Base-by-base conservation (phyloP, 2,329 filamentous ascomycete species). In the Alternaria gaisen region DNA sequence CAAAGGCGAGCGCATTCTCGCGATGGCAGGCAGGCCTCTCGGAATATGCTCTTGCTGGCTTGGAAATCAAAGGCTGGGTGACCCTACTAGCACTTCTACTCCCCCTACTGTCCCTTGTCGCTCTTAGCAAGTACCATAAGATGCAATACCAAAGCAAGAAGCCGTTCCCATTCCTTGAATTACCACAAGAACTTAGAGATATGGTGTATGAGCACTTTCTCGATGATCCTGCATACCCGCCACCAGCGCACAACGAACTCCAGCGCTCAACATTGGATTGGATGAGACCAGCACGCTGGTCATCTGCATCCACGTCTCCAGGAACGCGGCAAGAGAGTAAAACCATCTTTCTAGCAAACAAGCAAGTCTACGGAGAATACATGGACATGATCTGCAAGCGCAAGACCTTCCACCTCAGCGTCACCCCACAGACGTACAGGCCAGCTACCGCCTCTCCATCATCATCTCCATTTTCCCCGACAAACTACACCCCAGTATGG, bases 321-420 rank as follows among this genome's bases (percentile, higher is more conserved):
- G 30, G 18, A 28, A 53, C 58, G 53, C 52, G 38, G n/a, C 41
- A 20, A 10, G 32, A 34, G 11, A 71, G 64, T 38, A 75, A 68
- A 60, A 71, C 65, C 62, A 66, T 77, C 8, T 65, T 78, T 53
- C 65, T 78, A 5, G 70, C 68, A 28, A 77, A 70, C 64, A 74
- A 72, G 47, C 77, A 78, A 54, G 60, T 79, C 16, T 63, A 78
- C 48, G 38, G 43, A 4, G 77, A 80, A 53, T 80, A 72, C 65
- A 77, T 72, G 64, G 72, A 76, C 34, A 56, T 77, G 38, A 52
- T 77, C 36, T 74, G 71, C 64, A 78, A 73, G 50, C 69, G 69
- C 18, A 47, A 60, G 1, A 75, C 65, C 4, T 77, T 78, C 60
- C 65, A 72, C 24, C 70, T 80, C 36, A 73, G 66, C 32, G 68